Evolutionary conservation across 306 rosid species (phyloP).

Genomic region (Quercus mongolica): DNA sequence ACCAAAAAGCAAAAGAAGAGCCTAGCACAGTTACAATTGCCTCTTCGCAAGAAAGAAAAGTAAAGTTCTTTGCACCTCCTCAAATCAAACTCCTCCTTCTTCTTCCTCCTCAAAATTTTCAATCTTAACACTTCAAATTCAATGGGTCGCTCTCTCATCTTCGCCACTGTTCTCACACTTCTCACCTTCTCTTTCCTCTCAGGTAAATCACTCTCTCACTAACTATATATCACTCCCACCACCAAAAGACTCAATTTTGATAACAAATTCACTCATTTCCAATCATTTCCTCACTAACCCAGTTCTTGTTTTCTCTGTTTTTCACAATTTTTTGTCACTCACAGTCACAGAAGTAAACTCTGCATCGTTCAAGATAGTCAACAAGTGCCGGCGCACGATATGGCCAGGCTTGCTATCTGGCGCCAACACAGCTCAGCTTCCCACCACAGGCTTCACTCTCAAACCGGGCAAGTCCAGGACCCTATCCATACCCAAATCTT

Average conservation of each 20-base stretch:
- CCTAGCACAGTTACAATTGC: background rate
- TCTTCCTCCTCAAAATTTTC: conserved; percentile 2
- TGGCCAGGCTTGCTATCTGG: conserved; percentile 96
- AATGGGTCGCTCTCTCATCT: conserved; percentile 48
- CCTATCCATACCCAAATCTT: conserved; percentile 50
- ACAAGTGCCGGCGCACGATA: conserved; percentile 75
- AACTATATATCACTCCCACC: too few relatives aligned
- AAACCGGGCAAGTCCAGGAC: conserved; percentile 50
- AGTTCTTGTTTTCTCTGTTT: background rate
- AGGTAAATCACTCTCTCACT: conserved; percentile 32
- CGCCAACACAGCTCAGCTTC: conserved; percentile 61
- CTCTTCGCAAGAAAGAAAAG: conserved; percentile 46
- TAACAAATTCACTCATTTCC: background rate
- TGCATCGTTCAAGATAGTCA: conserved; percentile 67
- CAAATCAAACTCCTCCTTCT: background rate
- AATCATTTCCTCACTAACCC: background rate
- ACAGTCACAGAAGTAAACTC: conserved; percentile 51
- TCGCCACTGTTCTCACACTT: conserved; percentile 30
- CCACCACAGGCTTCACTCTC: conserved; percentile 79
- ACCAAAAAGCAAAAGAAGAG: background rate
- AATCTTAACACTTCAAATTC: background rate
- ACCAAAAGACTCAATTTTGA: background rate
- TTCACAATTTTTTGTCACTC: background rate
- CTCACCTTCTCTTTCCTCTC: conserved; percentile 45
- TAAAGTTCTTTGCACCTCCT: conserved; percentile 34